Evolutionary conservation across 1,284 basidiomycete species (phyloP), one percentile per base, ranked within the genome.

Genomic region (Xanthoconium separans): DNA sequence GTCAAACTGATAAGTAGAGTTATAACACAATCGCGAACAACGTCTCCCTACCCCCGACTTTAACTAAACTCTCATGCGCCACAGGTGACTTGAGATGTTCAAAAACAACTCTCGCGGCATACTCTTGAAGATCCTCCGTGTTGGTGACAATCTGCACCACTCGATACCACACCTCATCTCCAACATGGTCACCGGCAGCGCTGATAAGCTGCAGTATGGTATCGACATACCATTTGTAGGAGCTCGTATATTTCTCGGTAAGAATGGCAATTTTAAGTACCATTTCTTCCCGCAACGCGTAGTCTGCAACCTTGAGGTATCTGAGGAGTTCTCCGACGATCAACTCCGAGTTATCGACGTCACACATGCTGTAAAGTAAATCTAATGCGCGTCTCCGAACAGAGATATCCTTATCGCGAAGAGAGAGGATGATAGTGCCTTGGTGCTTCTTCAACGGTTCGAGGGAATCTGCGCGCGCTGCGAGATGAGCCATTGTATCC

Each of bases 141-240:
- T 99, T 99, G 47, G 94, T 97, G 31, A 98, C 94, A 57, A 99
- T 97, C 70, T 99, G 97, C 20, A 99, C 89, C 40, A 99, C 94
- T 50, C 97, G 91, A 72, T 96, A 98, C 97, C 97, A 99, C 29
- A 99, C 95, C 75, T 98, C 95, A 59, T 98, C 96, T 50, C 96
- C 95, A 50, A 99, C 95, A 69, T 98, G 95, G 66, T 98, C 97
- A 47, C 97, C 97, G 6, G 97, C 97, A 45, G 94, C 87, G 66
- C 91, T 92, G 71, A 99, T 95, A 56, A 99, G 83, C 68, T 95
- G 89, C 61, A 99, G 75, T 63, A 98, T 93, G 54, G 94, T 98
- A 71, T 98, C 95, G 56, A 98, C 90, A 77, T 98, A 97, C 92
- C 93, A 94, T 74, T 93, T 93, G 73, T 95, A 95, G 57, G 82